These are phyloP conservation scores for Fusarium anthophilum DNA, from an alignment of 2,329 filamentous ascomycete species.

Conservation along the genomic window DNA sequence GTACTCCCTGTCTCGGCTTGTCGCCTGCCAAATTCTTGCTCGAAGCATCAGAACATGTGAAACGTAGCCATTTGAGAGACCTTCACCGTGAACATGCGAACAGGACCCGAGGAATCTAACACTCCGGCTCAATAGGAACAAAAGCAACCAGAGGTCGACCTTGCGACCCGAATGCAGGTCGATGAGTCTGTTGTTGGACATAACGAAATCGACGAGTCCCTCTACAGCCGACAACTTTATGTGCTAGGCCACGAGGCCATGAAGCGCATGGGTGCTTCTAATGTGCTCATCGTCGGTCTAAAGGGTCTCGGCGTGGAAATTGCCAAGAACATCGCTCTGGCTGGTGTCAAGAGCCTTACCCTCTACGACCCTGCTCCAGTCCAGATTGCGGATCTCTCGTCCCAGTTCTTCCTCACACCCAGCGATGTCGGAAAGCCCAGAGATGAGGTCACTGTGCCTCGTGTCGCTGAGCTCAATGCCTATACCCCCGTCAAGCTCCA, in stretches of 20 bases:
- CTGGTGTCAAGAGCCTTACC: constrained; percentile 96
- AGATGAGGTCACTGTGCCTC: constrained; percentile 85
- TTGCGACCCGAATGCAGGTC: constrained; percentile 72
- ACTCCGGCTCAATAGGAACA: constrained; percentile 51
- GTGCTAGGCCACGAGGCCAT: constrained; percentile 83
- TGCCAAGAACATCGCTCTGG: constrained; percentile 97
- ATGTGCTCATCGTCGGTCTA: constrained; percentile 89
- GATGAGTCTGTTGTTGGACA: constrained; percentile 66
- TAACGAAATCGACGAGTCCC: constrained; percentile 75
- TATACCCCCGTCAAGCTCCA: constrained; percentile 92
- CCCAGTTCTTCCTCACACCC: constrained; percentile 93
- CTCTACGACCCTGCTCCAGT: constrained; percentile 90
- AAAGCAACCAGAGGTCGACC: constrained; percentile 67
- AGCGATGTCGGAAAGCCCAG: constrained; percentile 93
- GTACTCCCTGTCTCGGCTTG: background rate
- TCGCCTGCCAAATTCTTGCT: background rate
- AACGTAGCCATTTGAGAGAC: background rate
- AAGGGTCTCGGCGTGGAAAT: constrained; percentile 97
- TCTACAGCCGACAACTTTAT: constrained; percentile 79
- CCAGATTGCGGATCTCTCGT: constrained; percentile 87
- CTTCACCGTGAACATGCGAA: background rate
- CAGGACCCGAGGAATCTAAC: constrained; percentile 11
- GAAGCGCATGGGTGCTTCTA: constrained; percentile 98
- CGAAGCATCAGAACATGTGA: constrained; percentile 7
- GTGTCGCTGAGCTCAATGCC: constrained; percentile 93